Evolutionary conservation across 1,284 basidiomycete genomes (phyloP).

Genomic region (Cystobasidium slooffiae): DNA sequence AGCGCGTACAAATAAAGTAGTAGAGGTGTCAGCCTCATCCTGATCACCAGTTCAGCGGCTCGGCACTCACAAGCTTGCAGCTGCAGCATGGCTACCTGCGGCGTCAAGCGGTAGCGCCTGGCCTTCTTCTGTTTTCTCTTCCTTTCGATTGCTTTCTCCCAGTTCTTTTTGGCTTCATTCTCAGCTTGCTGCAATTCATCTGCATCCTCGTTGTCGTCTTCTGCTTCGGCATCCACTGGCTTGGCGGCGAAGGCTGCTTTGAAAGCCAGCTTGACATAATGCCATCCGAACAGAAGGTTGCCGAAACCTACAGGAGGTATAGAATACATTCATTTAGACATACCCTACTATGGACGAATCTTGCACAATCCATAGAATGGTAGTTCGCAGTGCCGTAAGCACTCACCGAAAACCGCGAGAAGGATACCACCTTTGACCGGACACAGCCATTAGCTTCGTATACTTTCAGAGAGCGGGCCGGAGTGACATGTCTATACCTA

Average conservation of each 20-base stretch:
- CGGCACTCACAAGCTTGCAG: conserved; percentile 21
- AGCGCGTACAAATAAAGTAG: too few relatives aligned
- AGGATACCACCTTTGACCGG: neutral
- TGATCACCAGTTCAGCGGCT: too few relatives aligned
- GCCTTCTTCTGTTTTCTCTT: neutral
- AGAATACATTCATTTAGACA: neutral
- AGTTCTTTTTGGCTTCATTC: neutral
- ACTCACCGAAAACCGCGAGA: neutral
- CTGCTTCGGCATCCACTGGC: neutral
- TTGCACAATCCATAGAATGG: neutral
- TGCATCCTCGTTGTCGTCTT: neutral
- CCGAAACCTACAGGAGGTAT: neutral
- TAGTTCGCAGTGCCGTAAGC: too few relatives aligned
- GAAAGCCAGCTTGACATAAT: conserved; percentile 5
- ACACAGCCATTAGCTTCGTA: too few relatives aligned
- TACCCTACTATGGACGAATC: neutral
- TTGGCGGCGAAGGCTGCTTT: conserved; percentile 6
- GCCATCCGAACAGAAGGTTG: conserved; percentile 19
- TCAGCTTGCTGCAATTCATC: neutral
- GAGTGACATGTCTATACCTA: too few relatives aligned
- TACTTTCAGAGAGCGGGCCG: too few relatives aligned
- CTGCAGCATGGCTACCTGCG: conserved; percentile 4
- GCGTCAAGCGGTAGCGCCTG: conserved; percentile 2
- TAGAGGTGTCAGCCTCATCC: too few relatives aligned
- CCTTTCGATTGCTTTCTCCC: conserved; percentile 7